Evolutionary conservation across 768 basidiomycete genomes (phyloP).

Genomic region (Paxillus involutus): DNA sequence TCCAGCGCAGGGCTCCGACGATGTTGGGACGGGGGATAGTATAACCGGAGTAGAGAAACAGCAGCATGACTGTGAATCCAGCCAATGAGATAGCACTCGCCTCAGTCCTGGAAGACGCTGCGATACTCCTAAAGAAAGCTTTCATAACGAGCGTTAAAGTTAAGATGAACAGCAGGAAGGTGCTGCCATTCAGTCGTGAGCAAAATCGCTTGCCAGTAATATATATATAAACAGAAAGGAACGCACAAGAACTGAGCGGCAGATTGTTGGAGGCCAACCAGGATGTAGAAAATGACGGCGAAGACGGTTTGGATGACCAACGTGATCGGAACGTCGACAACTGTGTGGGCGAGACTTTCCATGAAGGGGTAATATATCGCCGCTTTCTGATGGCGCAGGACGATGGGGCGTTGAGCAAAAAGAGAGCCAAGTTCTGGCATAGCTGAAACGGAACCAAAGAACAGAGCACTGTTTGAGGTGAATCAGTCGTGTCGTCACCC

Average conservation of each 20-base stretch:
- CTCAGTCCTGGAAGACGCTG: conserved; percentile 52
- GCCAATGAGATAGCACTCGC: conserved; percentile 45
- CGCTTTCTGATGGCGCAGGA: conserved; percentile 40
- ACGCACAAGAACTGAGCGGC: conserved; percentile 19
- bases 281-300: conserved; percentile 15
- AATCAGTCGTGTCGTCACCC: too few species aligned
- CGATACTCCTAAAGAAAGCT: conserved; percentile 68
- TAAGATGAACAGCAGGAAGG: conserved; percentile 53
- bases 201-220: conserved; percentile 23
- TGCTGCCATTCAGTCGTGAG: conserved; percentile 47
- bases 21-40: conserved; percentile 25
- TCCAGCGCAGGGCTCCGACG: conserved; percentile 14
- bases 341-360: conserved; percentile 41
- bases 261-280: conserved; percentile 19
- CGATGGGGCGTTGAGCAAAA: conserved; percentile 44
- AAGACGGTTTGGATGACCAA: conserved; percentile 16
- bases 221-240: neutral
- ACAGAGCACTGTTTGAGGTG: conserved; percentile 31
- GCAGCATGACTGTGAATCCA: conserved; percentile 34
- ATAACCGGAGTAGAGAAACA: conserved; percentile 45
- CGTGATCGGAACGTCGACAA: conserved; percentile 47
- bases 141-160: conserved; percentile 64
- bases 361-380: conserved; percentile 52
- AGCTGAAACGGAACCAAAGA: conserved; percentile 52
- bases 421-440: conserved; percentile 54